Conservation (phyloP, 2,329 filamentous ascomycete genomes). For the Mariannaea elegans region DNA sequence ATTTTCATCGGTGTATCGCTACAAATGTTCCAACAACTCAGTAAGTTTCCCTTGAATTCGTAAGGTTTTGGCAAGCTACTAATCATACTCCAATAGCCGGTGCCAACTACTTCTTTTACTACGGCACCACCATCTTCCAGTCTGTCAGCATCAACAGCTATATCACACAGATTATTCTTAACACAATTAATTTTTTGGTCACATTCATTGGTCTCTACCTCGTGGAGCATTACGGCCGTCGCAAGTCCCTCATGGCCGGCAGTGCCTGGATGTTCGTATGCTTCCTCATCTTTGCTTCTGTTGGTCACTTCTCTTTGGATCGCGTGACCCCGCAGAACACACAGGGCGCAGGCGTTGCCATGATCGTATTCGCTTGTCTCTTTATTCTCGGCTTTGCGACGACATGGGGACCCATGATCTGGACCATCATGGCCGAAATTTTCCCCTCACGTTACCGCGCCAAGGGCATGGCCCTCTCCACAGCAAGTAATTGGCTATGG, state of each 20-base stretch:
- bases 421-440: conserved; percentile 71
- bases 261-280: conserved; percentile 68
- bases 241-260: conserved; percentile 69
- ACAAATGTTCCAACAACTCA: conserved; percentile 74
- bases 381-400: conserved; percentile 74
- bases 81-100: conserved; percentile 49
- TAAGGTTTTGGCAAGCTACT: background rate
- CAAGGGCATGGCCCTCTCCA: conserved; percentile 68
- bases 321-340: conserved; percentile 45
- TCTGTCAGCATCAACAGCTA: conserved; percentile 65
- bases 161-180: conserved; percentile 73
- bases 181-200: conserved; percentile 72
- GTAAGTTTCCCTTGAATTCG: conserved; percentile 1
- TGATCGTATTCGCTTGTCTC: conserved; percentile 70
- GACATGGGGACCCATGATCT: conserved; percentile 73
- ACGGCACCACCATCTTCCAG: conserved; percentile 62
- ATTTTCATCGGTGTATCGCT: conserved; percentile 67
- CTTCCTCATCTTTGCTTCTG: conserved; percentile 66
- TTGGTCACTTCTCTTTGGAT: conserved; percentile 60
- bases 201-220: conserved; percentile 76
- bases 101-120: conserved; percentile 74
- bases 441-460: conserved; percentile 71
- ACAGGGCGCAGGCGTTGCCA: conserved; percentile 60
- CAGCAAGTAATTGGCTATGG: conserved; percentile 73
- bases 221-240: conserved; percentile 73